Evolutionary conservation across 306 rosid species (phyloP), one percentile per base, ranked within the genome.

Genomic region (Clitoria ternatea): DNA sequence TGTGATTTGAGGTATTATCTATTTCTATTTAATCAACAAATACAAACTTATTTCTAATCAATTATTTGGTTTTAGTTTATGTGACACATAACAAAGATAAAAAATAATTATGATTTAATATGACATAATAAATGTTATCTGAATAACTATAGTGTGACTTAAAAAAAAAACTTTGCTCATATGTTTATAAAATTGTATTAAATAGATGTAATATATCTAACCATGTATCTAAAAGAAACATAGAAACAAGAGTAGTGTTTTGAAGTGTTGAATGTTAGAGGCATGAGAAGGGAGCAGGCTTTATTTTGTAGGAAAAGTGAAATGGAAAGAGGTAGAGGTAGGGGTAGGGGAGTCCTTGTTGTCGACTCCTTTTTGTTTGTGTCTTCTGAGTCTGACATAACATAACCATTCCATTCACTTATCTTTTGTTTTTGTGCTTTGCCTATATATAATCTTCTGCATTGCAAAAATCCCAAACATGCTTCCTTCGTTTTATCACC

Each of bases 351-450:
- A 19, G 81, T 78, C 82, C 63, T 72, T 78, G 35, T 78, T 71
- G 74, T 64, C 63, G 77, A 84, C 90, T 77, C 66, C 77, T 72
- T 79, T 73, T 77, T 77, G 54, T 65, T 2, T 22, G 79, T 33
- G 35, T 9, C 61, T 69, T 82, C 90, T 90, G 88, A 85, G n/a
- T n/a, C n/a, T n/a, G n/a, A n/a, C n/a, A n/a, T n/a, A n/a, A n/a
- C n/a, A n/a, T n/a, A n/a, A n/a, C n/a, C 83, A 83, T 17, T 9
- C 82, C 79, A 85, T 83, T 70, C 62, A 70, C 79, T 79, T 78
- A 69, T 4, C 30, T n/a, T n/a, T n/a, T 83, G 78, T 76, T 66
- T 66, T 4, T 14, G 17, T 56, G 48, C 6, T n/a, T 44, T 30
- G 6, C 69, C 36, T 66, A 26, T 57, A 76, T 72, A 56, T 57